Evolutionary conservation across 2,329 filamentous ascomycete species (phyloP).

Genomic region (Diaporthe ilicicola): DNA sequence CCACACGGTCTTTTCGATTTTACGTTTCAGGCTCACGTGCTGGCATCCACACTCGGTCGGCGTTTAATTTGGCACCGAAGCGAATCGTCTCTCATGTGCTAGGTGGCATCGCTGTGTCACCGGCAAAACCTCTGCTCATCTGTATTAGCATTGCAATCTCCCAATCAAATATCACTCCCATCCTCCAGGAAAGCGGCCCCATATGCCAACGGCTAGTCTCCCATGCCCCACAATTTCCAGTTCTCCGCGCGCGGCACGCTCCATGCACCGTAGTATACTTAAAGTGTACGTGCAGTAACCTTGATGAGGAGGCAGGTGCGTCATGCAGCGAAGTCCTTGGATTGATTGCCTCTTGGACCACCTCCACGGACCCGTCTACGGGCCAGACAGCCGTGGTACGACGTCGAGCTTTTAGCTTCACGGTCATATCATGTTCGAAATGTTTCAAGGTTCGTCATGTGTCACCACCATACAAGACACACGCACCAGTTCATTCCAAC

Average conservation of each 20-base stretch:
- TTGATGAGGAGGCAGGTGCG: neutral
- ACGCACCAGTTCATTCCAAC: neutral
- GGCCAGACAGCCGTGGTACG: neutral
- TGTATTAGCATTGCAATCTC: constrained; percentile 22
- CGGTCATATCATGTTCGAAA: neutral
- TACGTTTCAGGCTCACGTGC: constrained; percentile 1
- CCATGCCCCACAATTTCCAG: neutral
- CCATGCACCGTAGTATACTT: neutral
- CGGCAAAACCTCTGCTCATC: constrained; percentile 4
- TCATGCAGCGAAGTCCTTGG: neutral
- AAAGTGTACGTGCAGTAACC: neutral
- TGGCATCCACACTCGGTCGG: neutral
- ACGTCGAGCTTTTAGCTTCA: neutral
- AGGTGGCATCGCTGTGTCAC: neutral
- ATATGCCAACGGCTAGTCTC: neutral
- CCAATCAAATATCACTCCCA: neutral
- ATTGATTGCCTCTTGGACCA: no score
- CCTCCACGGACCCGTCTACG: neutral
- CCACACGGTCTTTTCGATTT: constrained; percentile 2
- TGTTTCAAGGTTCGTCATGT: constrained; percentile 6
- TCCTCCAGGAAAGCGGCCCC: neutral
- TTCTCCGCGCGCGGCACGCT: neutral
- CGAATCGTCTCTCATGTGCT: neutral
- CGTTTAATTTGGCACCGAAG: constrained; percentile 1
- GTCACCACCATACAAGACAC: neutral